Evolutionary conservation across 2,329 filamentous ascomycete species (phyloP).

Genomic region (Fusarium metavorans): DNA sequence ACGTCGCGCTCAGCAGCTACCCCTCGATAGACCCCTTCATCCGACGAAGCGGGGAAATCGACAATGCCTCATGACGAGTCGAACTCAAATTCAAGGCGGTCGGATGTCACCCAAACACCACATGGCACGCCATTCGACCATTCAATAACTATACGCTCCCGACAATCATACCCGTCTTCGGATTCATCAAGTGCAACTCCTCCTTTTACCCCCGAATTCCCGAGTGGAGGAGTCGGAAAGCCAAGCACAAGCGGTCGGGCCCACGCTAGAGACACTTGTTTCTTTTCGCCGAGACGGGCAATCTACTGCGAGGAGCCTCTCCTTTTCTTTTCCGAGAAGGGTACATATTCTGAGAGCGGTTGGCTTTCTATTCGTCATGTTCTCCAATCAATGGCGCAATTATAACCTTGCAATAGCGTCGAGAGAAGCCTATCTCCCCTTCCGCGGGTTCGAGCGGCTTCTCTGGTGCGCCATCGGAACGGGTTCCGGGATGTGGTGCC

Average conservation of each 20-base stretch:
- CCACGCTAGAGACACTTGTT: background rate
- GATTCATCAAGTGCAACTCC: background rate
- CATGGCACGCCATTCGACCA: background rate
- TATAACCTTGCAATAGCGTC: background rate
- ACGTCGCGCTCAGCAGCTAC: background rate
- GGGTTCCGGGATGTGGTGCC: constrained; percentile 6
- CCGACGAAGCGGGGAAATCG: background rate
- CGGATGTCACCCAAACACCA: background rate
- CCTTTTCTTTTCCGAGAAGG: background rate
- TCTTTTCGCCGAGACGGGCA: background rate
- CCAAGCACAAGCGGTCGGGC: background rate
- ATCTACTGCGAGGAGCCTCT: background rate
- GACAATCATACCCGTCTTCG: background rate
- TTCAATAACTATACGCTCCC: background rate
- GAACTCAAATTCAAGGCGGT: background rate
- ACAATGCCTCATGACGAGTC: background rate
- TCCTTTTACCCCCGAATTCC: background rate
- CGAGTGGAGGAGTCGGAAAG: background rate
- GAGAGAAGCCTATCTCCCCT: background rate
- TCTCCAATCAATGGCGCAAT: background rate
- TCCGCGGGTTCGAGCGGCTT: background rate
- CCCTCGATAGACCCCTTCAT: background rate
- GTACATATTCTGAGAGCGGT: background rate
- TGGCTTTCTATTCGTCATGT: background rate
- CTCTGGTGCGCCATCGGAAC: constrained; percentile 15